These are phyloP conservation scores for Perilla frutescens DNA, from an alignment of 257 asterid species.

Conservation along the genomic window DNA sequence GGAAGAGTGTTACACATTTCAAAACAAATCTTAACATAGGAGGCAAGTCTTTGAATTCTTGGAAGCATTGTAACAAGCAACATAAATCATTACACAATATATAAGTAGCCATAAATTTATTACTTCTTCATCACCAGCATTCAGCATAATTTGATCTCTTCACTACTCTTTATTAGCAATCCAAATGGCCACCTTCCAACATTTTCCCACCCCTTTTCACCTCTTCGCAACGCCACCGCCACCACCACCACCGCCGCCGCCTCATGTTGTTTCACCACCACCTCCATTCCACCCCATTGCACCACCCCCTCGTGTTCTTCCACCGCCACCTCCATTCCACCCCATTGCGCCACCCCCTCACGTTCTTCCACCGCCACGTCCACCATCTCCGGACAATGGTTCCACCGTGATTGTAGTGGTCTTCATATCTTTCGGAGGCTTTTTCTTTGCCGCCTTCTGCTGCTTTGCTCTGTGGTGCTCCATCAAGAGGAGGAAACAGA, in stretches of 20 bases:
- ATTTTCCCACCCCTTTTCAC: constrained; percentile 28
- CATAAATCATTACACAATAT: constrained; percentile 28
- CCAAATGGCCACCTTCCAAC: constrained; percentile 38
- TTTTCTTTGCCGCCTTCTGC: constrained; percentile 47
- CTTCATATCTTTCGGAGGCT: constrained; percentile 42
- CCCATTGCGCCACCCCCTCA: constrained; percentile 30
- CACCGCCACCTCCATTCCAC: constrained; percentile 26
- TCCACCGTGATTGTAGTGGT: constrained; percentile 48
- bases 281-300: constrained; percentile 20
- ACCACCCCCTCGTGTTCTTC: constrained; percentile 22
- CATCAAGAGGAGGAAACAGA: constrained; percentile 46
- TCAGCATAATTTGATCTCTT: constrained; percentile 29
- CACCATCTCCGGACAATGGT: constrained; percentile 37
- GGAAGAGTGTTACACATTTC: constrained; percentile 48
- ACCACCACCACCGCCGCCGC: constrained; percentile 17
- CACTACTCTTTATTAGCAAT: neutral
- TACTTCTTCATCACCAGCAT: constrained; percentile 35
- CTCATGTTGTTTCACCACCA: constrained; percentile 18
- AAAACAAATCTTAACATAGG: constrained; percentile 45
- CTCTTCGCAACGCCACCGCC: constrained; percentile 23
- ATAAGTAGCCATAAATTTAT: constrained; percentile 9
- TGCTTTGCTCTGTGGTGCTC: constrained; percentile 50
- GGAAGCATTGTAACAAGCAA: constrained; percentile 48
- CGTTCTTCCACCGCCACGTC: constrained; percentile 32
- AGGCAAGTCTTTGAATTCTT: constrained; percentile 55